Conservation (phyloP, 805 yeast species). For the Candida hispaniensis region DNA sequence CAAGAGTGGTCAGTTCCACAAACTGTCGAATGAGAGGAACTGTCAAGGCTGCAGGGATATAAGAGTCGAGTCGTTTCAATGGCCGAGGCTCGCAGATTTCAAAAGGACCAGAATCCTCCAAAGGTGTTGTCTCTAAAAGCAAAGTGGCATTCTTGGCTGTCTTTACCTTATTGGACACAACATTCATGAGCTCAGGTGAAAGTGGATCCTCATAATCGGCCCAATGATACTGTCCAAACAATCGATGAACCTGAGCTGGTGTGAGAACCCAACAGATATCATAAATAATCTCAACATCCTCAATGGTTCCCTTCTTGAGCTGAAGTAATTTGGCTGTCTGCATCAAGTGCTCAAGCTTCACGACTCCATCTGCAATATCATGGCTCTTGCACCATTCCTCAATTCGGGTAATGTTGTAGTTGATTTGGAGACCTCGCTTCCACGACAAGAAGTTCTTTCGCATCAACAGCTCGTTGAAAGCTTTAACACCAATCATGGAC, state of each 20-base stretch:
- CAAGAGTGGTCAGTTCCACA: slow-evolving; percentile 51
- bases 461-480: slow-evolving; percentile 93
- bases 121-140: slow-evolving; percentile 32
- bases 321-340: slow-evolving; percentile 92
- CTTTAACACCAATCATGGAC: slow-evolving; percentile 78
- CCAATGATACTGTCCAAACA: slow-evolving; percentile 76
- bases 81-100: slow-evolving; percentile 40
- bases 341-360: slow-evolving; percentile 71
- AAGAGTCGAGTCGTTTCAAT: slow-evolving; percentile 57
- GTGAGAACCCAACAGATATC: slow-evolving; percentile 90
- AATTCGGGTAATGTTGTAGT: slow-evolving; percentile 88
- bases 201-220: slow-evolving; percentile 95
- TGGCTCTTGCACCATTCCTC: slow-evolving; percentile 98
- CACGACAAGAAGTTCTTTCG: slow-evolving; percentile 89
- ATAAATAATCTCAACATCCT: slow-evolving; percentile 82
- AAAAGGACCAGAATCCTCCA: slow-evolving; percentile 33
- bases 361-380: slow-evolving; percentile 77
- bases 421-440: slow-evolving; percentile 96
- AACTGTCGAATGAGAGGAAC: slow-evolving; percentile 82
- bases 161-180: slow-evolving; percentile 46
- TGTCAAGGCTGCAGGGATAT: slow-evolving; percentile 89
- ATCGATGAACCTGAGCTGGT: slow-evolving; percentile 91
- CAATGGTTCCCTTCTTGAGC: slow-evolving; percentile 76
- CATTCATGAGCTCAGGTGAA: slow-evolving; percentile 65
- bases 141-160: slow-evolving; percentile 32